A percentile compares a stretch with the other conserved stretches of the same genome.
Conservation (phyloP, 768 basidiomycete genomes). For the Myochromella boudieri region DNA sequence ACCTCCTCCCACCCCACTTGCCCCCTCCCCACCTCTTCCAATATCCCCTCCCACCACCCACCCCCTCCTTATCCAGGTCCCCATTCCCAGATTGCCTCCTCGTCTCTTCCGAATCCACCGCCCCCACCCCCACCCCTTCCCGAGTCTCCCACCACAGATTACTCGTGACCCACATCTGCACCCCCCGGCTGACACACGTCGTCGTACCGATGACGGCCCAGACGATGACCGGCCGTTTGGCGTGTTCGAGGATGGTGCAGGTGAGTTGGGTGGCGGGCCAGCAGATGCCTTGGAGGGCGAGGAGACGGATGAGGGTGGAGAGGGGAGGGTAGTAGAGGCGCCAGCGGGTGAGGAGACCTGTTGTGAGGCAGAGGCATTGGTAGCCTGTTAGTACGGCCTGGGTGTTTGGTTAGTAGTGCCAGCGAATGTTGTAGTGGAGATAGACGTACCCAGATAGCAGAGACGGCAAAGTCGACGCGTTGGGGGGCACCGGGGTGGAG, state of each 20-base stretch:
- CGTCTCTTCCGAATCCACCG: neutral
- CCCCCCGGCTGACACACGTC: constrained; percentile 76
- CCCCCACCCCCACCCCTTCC: constrained; percentile 6
- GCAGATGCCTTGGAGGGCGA: constrained; percentile 93
- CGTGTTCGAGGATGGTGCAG: constrained; percentile 68
- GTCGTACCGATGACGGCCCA: constrained; percentile 93
- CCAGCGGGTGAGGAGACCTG: constrained; percentile 90
- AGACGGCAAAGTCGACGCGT: constrained; percentile 64
- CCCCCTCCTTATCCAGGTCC: constrained; percentile 17
- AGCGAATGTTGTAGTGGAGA: constrained; percentile 1
- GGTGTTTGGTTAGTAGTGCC: neutral
- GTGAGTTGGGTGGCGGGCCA: constrained; percentile 94
- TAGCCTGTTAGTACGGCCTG: constrained; percentile 84
- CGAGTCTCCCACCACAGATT: constrained; percentile 66
- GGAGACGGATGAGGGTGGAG: constrained; percentile 85
- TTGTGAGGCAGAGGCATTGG: constrained; percentile 85
- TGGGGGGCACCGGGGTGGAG: constrained; percentile 38
- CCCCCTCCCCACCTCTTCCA: constrained; percentile 46
- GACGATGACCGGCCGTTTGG: constrained; percentile 72
- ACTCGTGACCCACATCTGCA: constrained; percentile 96
- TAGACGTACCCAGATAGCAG: constrained; percentile 66
- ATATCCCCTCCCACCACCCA: constrained; percentile 21
- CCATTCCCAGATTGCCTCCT: constrained; percentile 20
- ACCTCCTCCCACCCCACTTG: constrained; percentile 60
- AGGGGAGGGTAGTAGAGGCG: constrained; percentile 85